Evolutionary conservation across 2,329 filamentous ascomycete genomes (phyloP), one percentile per base, ranked within the genome.

Genomic region (Aspergillus eucalypticola): DNA sequence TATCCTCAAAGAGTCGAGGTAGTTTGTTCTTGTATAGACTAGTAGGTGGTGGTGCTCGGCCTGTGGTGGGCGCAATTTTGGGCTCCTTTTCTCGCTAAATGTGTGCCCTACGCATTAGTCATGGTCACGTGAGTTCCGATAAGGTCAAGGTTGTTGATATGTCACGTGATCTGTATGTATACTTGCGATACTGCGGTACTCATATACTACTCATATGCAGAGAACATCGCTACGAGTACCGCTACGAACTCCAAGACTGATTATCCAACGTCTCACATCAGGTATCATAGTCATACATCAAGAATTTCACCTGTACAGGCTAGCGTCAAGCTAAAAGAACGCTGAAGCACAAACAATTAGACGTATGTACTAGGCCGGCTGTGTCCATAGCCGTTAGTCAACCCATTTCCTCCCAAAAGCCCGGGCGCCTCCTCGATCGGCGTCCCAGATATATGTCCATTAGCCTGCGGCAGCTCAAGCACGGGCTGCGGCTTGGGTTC

Each of bases 1-100:
- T 76, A 78, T 82, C 80, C 80, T 82, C 80, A 79, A 82, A 82
- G 80, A 82, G 80, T 78, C 61, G 63, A 62, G 41, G 60, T 69
- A 62, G 62, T 35, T 35, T 61, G 61, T 66, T 67, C 64, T 71
- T 64, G 63, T 66, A 56, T 59, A 62, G 56, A 42, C 64, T 66
- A 65, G 57, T 63, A 64, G 66, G 57, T 63, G 64, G 66, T 60
- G 65, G 67, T 67, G 69, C 32, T 35, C 10, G 32, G 32, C 32
- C 64, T 60, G 63, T 65, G 64, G 64, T 60, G 54, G 52, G 56
- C 56, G 46, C 51, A 53, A 67, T 63, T 71, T 68, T 68, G 38
- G 56, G 55, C 59, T 59, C 60, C 65, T 63, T 63, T 35, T 35
- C 69, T 74, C 70, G 71, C 69, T 73, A 66, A 64, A 64, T 63